A percentile compares a stretch with the other conserved stretches of the same genome.
Evolutionary conservation across 2,329 filamentous ascomycete genomes (phyloP).

Genomic region (Bimuria novae-zelandiae): DNA sequence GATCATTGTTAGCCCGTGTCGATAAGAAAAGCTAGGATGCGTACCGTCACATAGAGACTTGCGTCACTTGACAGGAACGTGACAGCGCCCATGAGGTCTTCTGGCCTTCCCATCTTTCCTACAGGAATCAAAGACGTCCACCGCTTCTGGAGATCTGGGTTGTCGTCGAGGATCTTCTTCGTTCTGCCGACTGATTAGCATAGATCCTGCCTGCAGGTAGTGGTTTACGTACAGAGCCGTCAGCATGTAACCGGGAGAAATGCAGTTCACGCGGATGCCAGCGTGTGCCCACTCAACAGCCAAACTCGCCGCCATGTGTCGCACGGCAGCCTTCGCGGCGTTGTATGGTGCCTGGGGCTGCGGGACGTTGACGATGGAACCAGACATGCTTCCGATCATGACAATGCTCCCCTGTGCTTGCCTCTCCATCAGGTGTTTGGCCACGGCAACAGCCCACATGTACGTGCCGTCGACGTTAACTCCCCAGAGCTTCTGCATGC

Average conservation of each 20-base stretch:
- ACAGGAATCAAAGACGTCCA: conserved; percentile 93
- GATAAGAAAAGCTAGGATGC: neutral
- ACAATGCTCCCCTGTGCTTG: conserved; percentile 83
- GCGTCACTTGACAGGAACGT: conserved; percentile 84
- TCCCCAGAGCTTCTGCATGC: conserved; percentile 89
- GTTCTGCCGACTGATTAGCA: conserved; percentile 62
- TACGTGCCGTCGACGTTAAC: conserved; percentile 95
- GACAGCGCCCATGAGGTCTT: conserved; percentile 92
- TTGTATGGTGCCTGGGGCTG: conserved; percentile 95
- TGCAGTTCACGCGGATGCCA: conserved; percentile 91
- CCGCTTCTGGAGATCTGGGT: conserved; percentile 84
- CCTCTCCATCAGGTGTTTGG: conserved; percentile 85
- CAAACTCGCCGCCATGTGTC: conserved; percentile 83
- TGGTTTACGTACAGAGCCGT: conserved; percentile 74
- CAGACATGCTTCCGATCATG: conserved; percentile 95
- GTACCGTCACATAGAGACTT: conserved; percentile 46
- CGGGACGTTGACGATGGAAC: conserved; percentile 90
- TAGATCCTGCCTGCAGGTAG: neutral
- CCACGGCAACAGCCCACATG: conserved; percentile 81
- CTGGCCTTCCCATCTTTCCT: conserved; percentile 89
- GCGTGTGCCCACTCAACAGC: conserved; percentile 92
- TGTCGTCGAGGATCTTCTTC: conserved; percentile 91
- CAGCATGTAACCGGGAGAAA: conserved; percentile 95
- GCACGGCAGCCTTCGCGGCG: conserved; percentile 86
- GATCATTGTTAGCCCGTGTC: conserved; percentile 29